Conservation (phyloP, 2,329 filamentous ascomycete species). For the Sclerotinia subarctica region DNA sequence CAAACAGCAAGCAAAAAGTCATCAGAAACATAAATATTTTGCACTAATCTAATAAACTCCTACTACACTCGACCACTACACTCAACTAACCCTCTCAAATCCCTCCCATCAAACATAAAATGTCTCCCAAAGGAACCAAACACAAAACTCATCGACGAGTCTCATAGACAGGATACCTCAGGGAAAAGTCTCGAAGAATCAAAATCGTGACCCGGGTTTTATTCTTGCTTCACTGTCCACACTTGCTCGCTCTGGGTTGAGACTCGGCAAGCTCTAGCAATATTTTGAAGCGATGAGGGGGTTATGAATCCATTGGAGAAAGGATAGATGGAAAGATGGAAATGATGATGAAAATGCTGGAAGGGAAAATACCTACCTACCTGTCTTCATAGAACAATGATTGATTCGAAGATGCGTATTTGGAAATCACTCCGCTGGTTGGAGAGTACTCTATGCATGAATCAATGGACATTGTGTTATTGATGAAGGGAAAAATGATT, state of each 20-base stretch:
- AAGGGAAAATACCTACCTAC: slow-evolving; percentile 10
- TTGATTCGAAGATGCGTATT: neutral
- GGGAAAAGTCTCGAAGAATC: slow-evolving; percentile 40
- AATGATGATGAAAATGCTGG: neutral
- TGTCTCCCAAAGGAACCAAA: slow-evolving; percentile 45
- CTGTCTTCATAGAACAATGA: neutral
- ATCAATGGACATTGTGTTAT: neutral
- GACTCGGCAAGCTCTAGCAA: slow-evolving; percentile 56
- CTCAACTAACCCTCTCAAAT: neutral
- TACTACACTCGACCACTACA: neutral
- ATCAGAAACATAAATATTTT: neutral
- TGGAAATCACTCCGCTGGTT: neutral
- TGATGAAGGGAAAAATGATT: neutral
- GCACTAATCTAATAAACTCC: too few species aligned
- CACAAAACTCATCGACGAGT: slow-evolving; percentile 34
- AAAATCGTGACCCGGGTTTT: slow-evolving; percentile 40
- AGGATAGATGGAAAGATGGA: neutral
- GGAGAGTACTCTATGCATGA: neutral
- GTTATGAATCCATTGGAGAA: too few species aligned
- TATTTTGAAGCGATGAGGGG: slow-evolving; percentile 39
- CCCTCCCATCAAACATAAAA: slow-evolving; percentile 14
- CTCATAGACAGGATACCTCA: slow-evolving; percentile 30
- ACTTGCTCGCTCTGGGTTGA: slow-evolving; percentile 50
- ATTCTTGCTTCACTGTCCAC: slow-evolving; percentile 57
- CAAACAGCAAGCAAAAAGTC: neutral